Conservation (phyloP, 2,329 filamentous ascomycete genomes). For the Sarocladium kiliense region DNA sequence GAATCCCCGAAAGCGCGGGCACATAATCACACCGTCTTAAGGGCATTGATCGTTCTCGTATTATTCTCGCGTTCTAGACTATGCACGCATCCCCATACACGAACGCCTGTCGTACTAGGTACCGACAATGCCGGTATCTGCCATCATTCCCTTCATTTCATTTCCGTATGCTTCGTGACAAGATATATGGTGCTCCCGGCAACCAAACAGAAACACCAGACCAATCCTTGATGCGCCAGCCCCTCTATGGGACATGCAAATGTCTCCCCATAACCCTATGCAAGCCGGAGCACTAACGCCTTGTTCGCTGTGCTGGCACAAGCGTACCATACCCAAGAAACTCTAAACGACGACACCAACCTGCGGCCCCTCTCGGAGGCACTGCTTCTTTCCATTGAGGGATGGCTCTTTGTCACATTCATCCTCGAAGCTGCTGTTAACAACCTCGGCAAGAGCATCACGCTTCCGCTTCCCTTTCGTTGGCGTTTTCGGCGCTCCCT, state of each 20-base stretch:
- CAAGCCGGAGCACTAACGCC: background rate
- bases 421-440: constrained; percentile 34
- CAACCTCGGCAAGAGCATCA: constrained; percentile 29
- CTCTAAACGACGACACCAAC: constrained; percentile 25
- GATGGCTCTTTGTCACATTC: constrained; percentile 27
- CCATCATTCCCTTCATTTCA: too few species aligned
- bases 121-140: too few species aligned
- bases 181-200: background rate
- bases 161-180: background rate
- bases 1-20: too few species aligned
- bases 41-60: too few species aligned
- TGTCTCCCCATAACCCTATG: background rate
- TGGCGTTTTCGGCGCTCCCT: constrained; percentile 27
- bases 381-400: constrained; percentile 27
- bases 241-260: background rate
- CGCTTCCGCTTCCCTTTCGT: constrained; percentile 27
- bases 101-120: too few species aligned
- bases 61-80: too few species aligned
- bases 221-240: background rate
- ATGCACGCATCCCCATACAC: too few species aligned
- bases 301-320: background rate
- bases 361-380: constrained; percentile 23
- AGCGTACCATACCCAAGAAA: background rate
- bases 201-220: background rate
- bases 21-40: too few species aligned